Base-by-base conservation (phyloP, 352 stramenopile genomes). In the Albugo laibachii region DNA sequence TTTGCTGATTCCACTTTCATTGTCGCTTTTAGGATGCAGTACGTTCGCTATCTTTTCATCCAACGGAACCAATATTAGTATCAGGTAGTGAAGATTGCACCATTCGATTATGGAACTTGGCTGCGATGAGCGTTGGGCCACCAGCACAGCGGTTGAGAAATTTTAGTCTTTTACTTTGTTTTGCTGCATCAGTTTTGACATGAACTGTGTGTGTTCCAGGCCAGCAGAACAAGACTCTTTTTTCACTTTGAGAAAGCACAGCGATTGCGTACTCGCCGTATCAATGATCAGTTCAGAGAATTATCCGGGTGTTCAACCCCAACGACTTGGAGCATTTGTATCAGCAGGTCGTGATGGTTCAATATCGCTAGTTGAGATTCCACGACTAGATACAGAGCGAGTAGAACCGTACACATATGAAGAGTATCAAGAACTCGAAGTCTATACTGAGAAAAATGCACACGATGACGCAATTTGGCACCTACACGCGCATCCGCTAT, bases 61-160 rank as follows among this genome's bases (percentile, higher is more conserved):
- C 76, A 11, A 86, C 79, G 0, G 79, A 92, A 47, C 73, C 79
- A 13, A 41, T 92, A 27, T 44, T 92, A 35, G 76, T 92, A 13
- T 87, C 79, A 0, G 74, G 73, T 36, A 86, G 79, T 47, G 79
- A 92, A 53, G 79, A 92, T 45, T 86, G 75, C 49, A 85, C 79
- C 0, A 75, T 87, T 16, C 78, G 79, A 47, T 62, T 92, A 14
- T 92, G 79, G 79, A 92, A 85, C 41, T 48, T 92, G 11, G 59
- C 63, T 16, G 77, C 54, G 49, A 59, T 75, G 16, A 61, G 64
- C 11, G 70, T 62, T 47, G 73, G 76, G 13, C 73, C 73, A 18
- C 70, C 76, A 36, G 71, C 68, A 11, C 72, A 83, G 59, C 61
- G 75, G 66, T 44, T 20, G 21, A 8, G 5, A 20, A 36, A 31